These are phyloP conservation scores for Polyplosphaeria fusca DNA, from an alignment of 495 filamentous ascomycete species.

Conservation along the genomic window DNA sequence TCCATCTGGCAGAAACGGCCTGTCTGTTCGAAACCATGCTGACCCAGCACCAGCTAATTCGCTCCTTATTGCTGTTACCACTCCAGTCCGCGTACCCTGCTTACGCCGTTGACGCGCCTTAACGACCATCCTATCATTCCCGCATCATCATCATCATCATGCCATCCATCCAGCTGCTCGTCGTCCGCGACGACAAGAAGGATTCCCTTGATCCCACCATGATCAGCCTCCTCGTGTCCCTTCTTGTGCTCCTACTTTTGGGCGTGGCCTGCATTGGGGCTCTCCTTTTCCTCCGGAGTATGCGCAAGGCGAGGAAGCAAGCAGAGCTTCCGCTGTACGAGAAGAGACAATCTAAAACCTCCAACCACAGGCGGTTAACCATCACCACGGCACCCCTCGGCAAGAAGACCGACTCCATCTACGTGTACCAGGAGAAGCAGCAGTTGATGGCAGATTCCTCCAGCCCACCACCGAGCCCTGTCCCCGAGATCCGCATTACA, in stretches of 20 bases:
- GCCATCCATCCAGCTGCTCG: slow-evolving; percentile 36
- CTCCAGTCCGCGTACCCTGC: slow-evolving; percentile 3
- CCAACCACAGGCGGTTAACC: slow-evolving; percentile 64
- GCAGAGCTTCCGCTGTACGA: slow-evolving; percentile 58
- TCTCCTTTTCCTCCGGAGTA: slow-evolving; percentile 69
- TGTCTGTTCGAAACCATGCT: slow-evolving; percentile 1
- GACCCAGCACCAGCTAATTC: slow-evolving; percentile 19
- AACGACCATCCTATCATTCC: not conserved
- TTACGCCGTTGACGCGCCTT: slow-evolving; percentile 1
- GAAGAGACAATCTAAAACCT: slow-evolving; percentile 48
- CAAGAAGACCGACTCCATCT: slow-evolving; percentile 60
- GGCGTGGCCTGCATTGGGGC: slow-evolving; percentile 61
- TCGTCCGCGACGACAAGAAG: slow-evolving; percentile 42
- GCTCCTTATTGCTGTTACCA: slow-evolving; percentile 17
- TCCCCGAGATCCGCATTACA: slow-evolving; percentile 96
- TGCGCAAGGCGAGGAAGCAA: slow-evolving; percentile 50
- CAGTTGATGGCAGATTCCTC: slow-evolving; percentile 70
- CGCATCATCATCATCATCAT: slow-evolving; percentile 27
- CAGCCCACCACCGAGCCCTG: slow-evolving; percentile 70
- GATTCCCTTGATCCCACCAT: slow-evolving; percentile 49
- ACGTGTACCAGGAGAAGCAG: slow-evolving; percentile 70
- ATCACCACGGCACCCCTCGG: slow-evolving; percentile 54
- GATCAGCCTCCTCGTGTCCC: slow-evolving; percentile 71
- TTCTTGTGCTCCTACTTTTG: slow-evolving; percentile 72
- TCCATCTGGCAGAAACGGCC: not conserved